These are phyloP conservation scores for Phalaenopsis aphrodite DNA, from an alignment of 106 monocot species.

Conservation along the genomic window DNA sequence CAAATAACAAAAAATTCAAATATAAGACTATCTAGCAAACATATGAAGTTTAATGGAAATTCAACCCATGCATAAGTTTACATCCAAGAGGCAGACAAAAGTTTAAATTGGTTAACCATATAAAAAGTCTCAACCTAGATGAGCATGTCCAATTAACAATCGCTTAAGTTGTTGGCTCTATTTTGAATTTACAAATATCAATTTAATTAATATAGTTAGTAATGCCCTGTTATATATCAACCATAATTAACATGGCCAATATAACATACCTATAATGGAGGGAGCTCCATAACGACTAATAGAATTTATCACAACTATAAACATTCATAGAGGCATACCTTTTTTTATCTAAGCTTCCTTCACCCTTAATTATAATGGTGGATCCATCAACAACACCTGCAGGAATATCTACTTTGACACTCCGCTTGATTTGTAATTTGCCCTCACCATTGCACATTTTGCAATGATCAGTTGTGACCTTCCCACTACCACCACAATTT, in stretches of 20 bases:
- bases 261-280: background rate
- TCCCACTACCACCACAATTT: constrained; percentile 75
- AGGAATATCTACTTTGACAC: constrained; percentile 58
- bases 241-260: background rate
- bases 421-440: constrained; percentile 36
- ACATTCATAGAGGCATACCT: constrained; percentile 15
- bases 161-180: no score
- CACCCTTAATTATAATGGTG: constrained; percentile 72
- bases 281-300: background rate
- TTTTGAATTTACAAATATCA: background rate
- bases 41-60: background rate
- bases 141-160: no score
- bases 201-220: background rate
- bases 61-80: no score
- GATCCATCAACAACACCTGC: constrained; percentile 76
- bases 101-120: no score
- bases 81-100: no score
- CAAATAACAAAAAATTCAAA: background rate
- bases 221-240: background rate
- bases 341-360: constrained; percentile 72
- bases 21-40: background rate
- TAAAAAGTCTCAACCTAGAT: no score
- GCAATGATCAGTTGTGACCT: constrained; percentile 62
- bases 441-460: constrained; percentile 68
- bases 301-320: background rate